Evolutionary conservation across 1,284 basidiomycete genomes (phyloP), one percentile per base, ranked within the genome.

Genomic region (Trichosporon coremiiforme): DNA sequence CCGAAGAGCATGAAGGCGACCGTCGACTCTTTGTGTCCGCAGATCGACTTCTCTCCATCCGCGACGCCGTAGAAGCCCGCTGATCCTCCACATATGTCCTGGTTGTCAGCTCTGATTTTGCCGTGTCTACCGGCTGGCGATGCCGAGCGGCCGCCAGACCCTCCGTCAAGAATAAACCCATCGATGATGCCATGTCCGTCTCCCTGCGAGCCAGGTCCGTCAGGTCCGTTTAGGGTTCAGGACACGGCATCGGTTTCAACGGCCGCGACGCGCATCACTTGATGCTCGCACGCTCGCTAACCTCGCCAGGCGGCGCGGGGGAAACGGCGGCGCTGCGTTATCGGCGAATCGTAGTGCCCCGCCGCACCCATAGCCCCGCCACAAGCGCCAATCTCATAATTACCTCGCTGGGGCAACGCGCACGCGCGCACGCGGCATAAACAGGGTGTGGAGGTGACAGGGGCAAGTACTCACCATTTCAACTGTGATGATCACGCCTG

Each of bases 401-500:
- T 17, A 15, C 45, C 45, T 20, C 45, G 17, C n/a, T 3, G 45
- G 17, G 45, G 15, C 45, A 8, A 6, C 45, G 45, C 15, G 6
- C 15, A 47, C 8, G 33, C 33, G 33, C 4, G n/a, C 17, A 10
- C 45, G n/a, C 3, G 47, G 20, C 45, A 17, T 22, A 22, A 53
- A 45, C 41, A 45, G 2, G 10, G 12, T 55, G 53, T 10, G 20
- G 8, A 29, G 55, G 25, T 15, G 12, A 17, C 1, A 12, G 12
- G 29, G 36, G 36, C 36, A 29, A 10, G 13, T 6, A 38, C 68
- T 60, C 15, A 60, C 64, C 80, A 82, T 82, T 63, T 83, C 81
- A 25, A 75, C 68, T 45, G 80, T 72, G 10, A 82, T 71, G 38
- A 81, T 65, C 20, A 77, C 75, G n/a, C 79, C 76, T 53, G 79